Evolutionary conservation across 805 yeast genomes (phyloP), one percentile per base, ranked within the genome.

Genomic region (Blastobotrys peoriensis): DNA sequence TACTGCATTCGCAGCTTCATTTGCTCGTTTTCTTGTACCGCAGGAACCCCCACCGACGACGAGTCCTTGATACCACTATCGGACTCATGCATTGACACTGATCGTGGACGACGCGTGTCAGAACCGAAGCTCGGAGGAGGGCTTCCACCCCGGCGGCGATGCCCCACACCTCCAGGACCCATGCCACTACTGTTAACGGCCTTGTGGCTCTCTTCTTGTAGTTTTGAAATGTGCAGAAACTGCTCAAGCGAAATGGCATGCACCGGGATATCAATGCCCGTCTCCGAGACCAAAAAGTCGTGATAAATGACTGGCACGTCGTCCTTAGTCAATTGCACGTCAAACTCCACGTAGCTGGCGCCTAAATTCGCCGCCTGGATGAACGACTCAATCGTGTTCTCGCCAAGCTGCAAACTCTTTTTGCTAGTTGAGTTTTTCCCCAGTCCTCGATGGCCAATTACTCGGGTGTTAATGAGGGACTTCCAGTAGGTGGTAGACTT

Each of bases 251-350:
- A 89, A 58, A 91, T 68, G 22, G 83, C 79, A 64, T 89, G 96
- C 96, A 91, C 89, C 3, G 98, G 97, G 40, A 89, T 83, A 66
- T 91, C 98, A 41, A 86, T 87, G 15, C 98, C 98, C 4, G 95
- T 81, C 59, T 91, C 98, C 2, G 96, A 95, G 40, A 91, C 96
- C 36, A 86, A 62, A 59, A 91, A 91, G 61, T 91, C 98, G 63
- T 91, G 98, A 59, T 91, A 91, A 22, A 91, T 84, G 4, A 91
- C 98, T 2, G 98, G 97, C 8, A 86, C 80, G 52, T 72, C 71
- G 62, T 91, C 98, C 59, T 88, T 87, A 13, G 98, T 91, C 54
- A 91, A 69, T 61, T 91, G 98, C 38, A 91, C 98, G 64, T 91
- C 98, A 61, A 91, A 91, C 65, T 91, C 98, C 42, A 91, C 97